Evolutionary conservation across 345 rosid genomes (phyloP).

Genomic region (Eucalyptus lansdowneana): DNA sequence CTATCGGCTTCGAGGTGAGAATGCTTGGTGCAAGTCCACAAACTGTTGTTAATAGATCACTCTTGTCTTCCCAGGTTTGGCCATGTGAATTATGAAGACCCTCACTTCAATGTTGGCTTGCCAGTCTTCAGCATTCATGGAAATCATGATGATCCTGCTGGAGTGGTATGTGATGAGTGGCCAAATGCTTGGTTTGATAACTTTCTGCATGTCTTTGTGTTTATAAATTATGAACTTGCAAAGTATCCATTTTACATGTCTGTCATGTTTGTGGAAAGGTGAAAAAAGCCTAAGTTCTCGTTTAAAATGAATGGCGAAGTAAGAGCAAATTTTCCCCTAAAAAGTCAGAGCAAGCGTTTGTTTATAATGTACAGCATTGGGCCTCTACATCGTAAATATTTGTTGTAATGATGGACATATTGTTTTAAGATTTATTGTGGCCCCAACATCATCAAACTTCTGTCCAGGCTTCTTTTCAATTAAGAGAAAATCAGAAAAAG

Average conservation of each 20-base stretch:
- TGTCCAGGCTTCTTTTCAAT: too few species aligned
- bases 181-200: background rate
- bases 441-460: too few species aligned
- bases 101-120: slow-evolving; percentile 93
- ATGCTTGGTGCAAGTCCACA: background rate
- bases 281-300: background rate
- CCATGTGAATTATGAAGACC: slow-evolving; percentile 97
- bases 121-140: slow-evolving; percentile 97
- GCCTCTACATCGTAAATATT: too few species aligned
- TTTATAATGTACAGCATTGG: too few species aligned
- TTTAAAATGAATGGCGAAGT: background rate
- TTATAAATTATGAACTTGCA: too few species aligned
- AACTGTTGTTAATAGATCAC: background rate
- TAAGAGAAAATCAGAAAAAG: too few species aligned
- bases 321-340: background rate
- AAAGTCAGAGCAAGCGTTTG: background rate
- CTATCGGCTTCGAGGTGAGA: slow-evolving; percentile 70
- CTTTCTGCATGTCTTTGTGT: background rate
- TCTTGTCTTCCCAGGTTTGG: slow-evolving; percentile 52
- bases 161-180: slow-evolving; percentile 58
- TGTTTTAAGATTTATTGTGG: too few species aligned
- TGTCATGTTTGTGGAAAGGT: background rate
- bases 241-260: background rate
- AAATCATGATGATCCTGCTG: slow-evolving; percentile 99
- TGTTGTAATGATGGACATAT: too few species aligned